Conservation (phyloP, 202 grass and related monocot species). For the Carex sylvatica region DNA sequence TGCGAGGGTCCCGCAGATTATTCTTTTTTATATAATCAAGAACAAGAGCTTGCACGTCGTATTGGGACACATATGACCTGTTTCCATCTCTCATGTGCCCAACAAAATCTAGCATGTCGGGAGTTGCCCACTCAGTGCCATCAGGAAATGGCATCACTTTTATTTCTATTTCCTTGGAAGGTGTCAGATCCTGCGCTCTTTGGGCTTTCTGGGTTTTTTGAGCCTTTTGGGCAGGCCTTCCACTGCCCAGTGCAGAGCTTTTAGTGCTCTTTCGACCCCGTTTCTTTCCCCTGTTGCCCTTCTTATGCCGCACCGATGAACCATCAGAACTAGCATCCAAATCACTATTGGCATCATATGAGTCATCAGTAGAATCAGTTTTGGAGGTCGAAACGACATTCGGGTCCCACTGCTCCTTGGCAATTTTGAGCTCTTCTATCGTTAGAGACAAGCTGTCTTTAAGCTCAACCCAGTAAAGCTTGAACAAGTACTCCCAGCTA, state of each 20-base stretch:
- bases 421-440: slow-evolving; percentile 77
- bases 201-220: background rate
- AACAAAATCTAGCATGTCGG: slow-evolving; percentile 82
- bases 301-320: slow-evolving; percentile 49
- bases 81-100: slow-evolving; percentile 74
- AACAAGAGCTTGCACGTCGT: slow-evolving; percentile 86
- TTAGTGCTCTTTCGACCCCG: slow-evolving; percentile 38
- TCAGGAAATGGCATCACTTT: slow-evolving; percentile 32
- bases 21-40: slow-evolving; percentile 97
- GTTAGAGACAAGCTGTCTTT: slow-evolving; percentile 82
- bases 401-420: slow-evolving; percentile 68
- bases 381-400: slow-evolving; percentile 42
- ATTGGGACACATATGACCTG: slow-evolving; percentile 62
- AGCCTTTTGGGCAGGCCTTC: slow-evolving; percentile 8
- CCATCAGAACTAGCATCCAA: slow-evolving; percentile 78
- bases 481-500: slow-evolving; percentile 98
- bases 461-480: slow-evolving; percentile 86
- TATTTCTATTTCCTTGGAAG: slow-evolving; percentile 34
- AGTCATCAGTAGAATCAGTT: slow-evolving; percentile 77
- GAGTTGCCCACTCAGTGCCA: slow-evolving; percentile 74
- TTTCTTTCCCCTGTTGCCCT: slow-evolving; percentile 55
- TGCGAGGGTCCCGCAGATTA: slow-evolving; percentile 78
- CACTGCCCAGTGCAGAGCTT: slow-evolving; percentile 24
- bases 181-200: slow-evolving; percentile 1
- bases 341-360: slow-evolving; percentile 74